phyloP scores from a whole-genome alignment of 2,329 filamentous ascomycete genomes.

The Colletotrichum agaves region DNA sequence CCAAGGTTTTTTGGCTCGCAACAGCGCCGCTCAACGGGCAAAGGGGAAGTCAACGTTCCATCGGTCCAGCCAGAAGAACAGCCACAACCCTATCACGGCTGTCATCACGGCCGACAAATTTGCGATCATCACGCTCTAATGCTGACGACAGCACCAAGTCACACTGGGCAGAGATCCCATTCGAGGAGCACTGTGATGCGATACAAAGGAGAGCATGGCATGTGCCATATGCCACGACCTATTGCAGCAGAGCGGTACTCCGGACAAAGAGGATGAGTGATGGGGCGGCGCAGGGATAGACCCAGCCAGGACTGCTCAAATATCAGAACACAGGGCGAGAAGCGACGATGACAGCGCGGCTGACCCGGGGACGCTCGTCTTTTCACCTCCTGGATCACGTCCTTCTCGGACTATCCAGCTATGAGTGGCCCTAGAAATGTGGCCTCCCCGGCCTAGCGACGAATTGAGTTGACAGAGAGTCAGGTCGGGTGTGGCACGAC shows the following conservation, averaged over 20 bases:
- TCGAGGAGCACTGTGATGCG: conserved; percentile 28
- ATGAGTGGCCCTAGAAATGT: conserved; percentile 15
- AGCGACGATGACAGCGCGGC: conserved; percentile 3
- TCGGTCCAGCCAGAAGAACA: conserved; percentile 10
- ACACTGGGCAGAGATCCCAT: conserved; percentile 33
- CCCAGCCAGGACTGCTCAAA: conserved; percentile 10
- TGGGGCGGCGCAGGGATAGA: conserved; percentile 24
- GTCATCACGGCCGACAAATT: conserved; percentile 24
- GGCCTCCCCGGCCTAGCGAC: conserved; percentile 16
- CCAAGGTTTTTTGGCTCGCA: conserved; percentile 16
- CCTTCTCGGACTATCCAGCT: conserved; percentile 4
- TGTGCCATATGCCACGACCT: conserved; percentile 25
- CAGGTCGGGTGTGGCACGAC: conserved; percentile 34
- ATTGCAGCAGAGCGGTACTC: conserved; percentile 30
- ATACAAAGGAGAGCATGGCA: neutral
- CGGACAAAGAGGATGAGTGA: conserved; percentile 26
- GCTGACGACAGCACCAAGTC: conserved; percentile 31
- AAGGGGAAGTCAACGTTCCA: conserved; percentile 19
- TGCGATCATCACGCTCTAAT: conserved; percentile 33
- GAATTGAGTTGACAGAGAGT: conserved; percentile 38
- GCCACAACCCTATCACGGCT: conserved; percentile 19
- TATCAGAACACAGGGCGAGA: conserved; percentile 18
- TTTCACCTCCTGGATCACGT: conserved; percentile 19
- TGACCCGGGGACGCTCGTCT: conserved; percentile 27
- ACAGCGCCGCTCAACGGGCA: conserved; percentile 14